phyloP scores from a whole-genome alignment of 108 stramenopile species.

The Asterionellopsis glacialis region DNA sequence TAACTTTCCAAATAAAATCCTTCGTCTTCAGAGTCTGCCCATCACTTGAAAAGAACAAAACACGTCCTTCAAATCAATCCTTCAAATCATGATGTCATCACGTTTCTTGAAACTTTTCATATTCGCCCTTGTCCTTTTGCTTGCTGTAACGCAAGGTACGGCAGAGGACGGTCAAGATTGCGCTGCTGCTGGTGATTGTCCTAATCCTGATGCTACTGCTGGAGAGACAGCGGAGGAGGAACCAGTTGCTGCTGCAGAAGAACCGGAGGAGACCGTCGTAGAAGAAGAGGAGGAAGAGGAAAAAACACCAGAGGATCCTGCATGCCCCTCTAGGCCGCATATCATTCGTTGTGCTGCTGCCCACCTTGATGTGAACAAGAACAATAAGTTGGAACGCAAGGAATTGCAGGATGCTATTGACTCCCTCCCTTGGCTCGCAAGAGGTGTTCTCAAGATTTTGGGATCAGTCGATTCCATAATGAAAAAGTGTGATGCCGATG shows the following conservation, averaged over 20 bases:
- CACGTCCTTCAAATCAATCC: too few relatives aligned
- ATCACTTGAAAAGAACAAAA: too few relatives aligned
- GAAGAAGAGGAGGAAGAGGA: slow-evolving; percentile 4
- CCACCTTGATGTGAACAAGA: slow-evolving; percentile 70
- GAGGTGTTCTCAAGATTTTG: slow-evolving; percentile 41
- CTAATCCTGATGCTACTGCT: too few relatives aligned
- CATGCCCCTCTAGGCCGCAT: slow-evolving; percentile 66
- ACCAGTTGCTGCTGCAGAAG: background rate
- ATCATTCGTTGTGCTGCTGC: slow-evolving; percentile 75
- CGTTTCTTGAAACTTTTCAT: too few relatives aligned
- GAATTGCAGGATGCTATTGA: slow-evolving; percentile 73
- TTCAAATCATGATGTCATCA: too few relatives aligned
- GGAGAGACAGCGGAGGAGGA: too few relatives aligned
- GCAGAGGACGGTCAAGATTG: too few relatives aligned
- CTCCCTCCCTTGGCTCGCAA: slow-evolving; percentile 48
- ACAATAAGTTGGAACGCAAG: slow-evolving; percentile 59
- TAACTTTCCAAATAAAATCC: too few relatives aligned
- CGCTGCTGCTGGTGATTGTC: too few relatives aligned
- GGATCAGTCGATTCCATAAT: slow-evolving; percentile 56
- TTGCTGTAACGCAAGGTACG: too few relatives aligned
- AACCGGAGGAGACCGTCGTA: slow-evolving; percentile 10
- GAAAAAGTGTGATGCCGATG: slow-evolving; percentile 58
- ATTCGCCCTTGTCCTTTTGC: too few relatives aligned
- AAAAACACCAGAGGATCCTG: slow-evolving; percentile 33
- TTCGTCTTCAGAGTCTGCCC: too few relatives aligned